Evolutionary conservation across 2,329 filamentous ascomycete species (phyloP), one percentile per base, ranked within the genome.

Genomic region (Calonectria pseudoturangicola): DNA sequence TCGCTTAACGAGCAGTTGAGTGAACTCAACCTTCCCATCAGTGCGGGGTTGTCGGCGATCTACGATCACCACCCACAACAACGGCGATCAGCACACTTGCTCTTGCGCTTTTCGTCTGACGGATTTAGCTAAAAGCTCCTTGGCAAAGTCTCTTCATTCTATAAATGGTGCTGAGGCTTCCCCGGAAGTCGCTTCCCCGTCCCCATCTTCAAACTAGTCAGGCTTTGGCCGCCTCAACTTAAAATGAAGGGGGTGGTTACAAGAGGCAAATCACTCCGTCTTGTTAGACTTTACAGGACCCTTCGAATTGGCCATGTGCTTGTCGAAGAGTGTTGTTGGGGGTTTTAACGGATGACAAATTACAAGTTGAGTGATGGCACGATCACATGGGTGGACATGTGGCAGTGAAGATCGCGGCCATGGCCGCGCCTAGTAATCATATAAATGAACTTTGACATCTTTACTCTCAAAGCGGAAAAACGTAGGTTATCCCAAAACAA

Each of bases 41-140:
- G 33, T 60, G 54, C 54, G 54, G 54, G 54, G 54, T 60, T 60
- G 54, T 60, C 54, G 54, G 13, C 54, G 54, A 60, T 60, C 54
- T 27, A 41, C 33, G 54, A 60, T 60, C 15, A 28, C 8, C 50
- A 21, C 21, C 36, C 36, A 60, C 33, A 60, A 25, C 7, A 60
- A 60, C 54, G 54, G 54, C 25, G 54, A 60, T 60, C 54, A 60
- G 3, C 54, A 60, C 54, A 41, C 54, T 60, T 60, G 28, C 33
- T 60, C 54, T 41, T 15, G n/a, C n/a, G 21, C 18, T 27, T 41
- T 21, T 41, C 13, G 3, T 25, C 21, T 18, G 33, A 60, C 54
- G 54, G 54, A 60, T 60, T 15, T 27, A 25, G 54, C 39, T 60
- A 60, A 21, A 3, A 16, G 2, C n/a, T 18, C 27, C 33, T 27